phyloP scores from a whole-genome alignment of 2,329 filamentous ascomycete species.

The Claviceps pusilla region DNA sequence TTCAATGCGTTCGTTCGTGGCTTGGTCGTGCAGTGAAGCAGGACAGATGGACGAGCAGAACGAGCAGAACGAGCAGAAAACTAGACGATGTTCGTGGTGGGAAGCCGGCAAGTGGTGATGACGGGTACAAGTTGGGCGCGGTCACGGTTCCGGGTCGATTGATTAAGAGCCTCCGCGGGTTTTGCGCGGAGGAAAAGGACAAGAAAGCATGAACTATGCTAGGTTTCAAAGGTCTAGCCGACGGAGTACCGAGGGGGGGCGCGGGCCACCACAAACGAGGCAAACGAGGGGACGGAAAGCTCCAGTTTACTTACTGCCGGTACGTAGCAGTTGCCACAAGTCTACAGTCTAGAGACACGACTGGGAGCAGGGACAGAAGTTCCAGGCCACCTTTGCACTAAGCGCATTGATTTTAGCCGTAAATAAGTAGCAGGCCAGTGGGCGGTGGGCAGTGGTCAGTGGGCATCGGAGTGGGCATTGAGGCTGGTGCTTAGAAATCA shows the following conservation, averaged over 20 bases:
- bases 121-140: slow-evolving; percentile 1
- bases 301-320: no score
- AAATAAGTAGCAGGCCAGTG: background rate
- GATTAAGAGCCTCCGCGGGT: slow-evolving; percentile 3
- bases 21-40: background rate
- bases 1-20: background rate
- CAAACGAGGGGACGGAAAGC: no score
- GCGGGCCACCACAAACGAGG: no score
- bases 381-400: background rate
- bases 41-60: background rate
- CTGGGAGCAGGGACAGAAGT: no score
- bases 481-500: background rate
- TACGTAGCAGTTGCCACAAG: no score
- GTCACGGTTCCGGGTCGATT: background rate
- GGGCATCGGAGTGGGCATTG: no score
- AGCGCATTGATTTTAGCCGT: background rate
- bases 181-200: background rate
- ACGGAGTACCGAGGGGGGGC: background rate
- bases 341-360: no score
- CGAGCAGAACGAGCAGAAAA: background rate
- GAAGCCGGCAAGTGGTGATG: background rate
- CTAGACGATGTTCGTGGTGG: background rate
- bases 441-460: background rate
- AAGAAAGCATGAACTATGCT: background rate
- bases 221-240: background rate